Base-by-base conservation (phyloP, 371 early-diverging fungal species). In the Mucor mucedo region DNA sequence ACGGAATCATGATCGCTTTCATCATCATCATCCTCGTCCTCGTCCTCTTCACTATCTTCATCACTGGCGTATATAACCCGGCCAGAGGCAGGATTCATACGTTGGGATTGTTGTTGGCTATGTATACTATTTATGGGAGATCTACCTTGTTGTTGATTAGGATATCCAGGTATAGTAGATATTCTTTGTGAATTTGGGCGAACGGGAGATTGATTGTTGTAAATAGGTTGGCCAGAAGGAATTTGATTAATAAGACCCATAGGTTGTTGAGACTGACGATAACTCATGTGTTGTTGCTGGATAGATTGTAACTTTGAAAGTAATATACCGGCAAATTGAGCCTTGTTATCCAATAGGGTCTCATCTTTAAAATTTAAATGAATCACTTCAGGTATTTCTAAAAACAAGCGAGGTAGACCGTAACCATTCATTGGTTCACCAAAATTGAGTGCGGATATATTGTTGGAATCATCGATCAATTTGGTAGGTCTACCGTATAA, bases 31-130 rank as follows among this genome's bases (percentile, higher is more conserved):
- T 71, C 75, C 6, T 71, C 74, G 0, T 73, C 81, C 0, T 69
- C 72, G 0, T 71, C 72, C 2, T 72, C 77, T 14, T 78, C 79
- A 35, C 76, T 80, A 4, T 70, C 77, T 5, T 71, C 75, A 28
- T 81, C 82, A 45, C 82, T 81, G 5, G 78, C 75, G 60, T 80
- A 80, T 28, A 72, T 66, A 0, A 52, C 35, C 8, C 72, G 68
- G 33, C 71, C 69, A 6, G 55, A 21, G 16, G 48, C 27, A 28
- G 32, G 32, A 29, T 44, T 45, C 16, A 44, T 32, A 27, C 38
- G 58, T 47, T 38, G 33, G 55, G 33, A 44, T 11, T 49, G 57
- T 27, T 41, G 65, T 7, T 21, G 38, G 27, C n/a, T 16, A 11
- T 57, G 57, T 47, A 58, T 58, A 30, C 16, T n/a, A 9, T 21